Percentiles rank a stretch among this genome's conserved stretches.
Conservation (phyloP, 192 early-diverging fungal genomes). For the Backusella tarrabulga region DNA sequence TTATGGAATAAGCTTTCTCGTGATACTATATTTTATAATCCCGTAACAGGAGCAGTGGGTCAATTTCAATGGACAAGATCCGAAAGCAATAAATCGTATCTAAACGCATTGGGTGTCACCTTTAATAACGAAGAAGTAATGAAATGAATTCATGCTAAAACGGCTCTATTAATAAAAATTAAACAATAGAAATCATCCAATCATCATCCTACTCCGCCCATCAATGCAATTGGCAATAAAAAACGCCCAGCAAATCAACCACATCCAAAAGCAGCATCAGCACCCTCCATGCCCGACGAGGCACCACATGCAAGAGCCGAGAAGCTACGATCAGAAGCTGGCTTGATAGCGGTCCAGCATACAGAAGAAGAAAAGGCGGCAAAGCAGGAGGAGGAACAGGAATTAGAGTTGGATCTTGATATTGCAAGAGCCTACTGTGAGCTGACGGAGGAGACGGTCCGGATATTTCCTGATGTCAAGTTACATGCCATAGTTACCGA, state of each 20-base stretch:
- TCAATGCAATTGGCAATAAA: not conserved
- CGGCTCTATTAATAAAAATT: not conserved
- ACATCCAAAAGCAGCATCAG: not conserved
- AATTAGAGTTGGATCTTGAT: constrained; percentile 39
- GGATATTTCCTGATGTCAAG: constrained; percentile 47
- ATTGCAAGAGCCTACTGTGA: constrained; percentile 43
- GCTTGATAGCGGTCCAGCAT: no score
- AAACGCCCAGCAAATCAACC: not conserved
- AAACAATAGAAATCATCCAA: not conserved
- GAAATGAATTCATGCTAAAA: not conserved
- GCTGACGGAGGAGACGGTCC: constrained; percentile 46
- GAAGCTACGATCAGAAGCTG: not conserved
- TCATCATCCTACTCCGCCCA: not conserved
- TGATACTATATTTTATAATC: constrained; percentile 41
- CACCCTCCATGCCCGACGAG: not conserved
- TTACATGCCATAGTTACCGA: constrained; percentile 48
- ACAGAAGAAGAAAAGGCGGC: not conserved
- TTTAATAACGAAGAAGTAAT: constrained; percentile 34
- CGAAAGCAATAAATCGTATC: constrained; percentile 31
- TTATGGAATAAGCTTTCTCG: constrained; percentile 38
- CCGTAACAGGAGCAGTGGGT: constrained; percentile 38
- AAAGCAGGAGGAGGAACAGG: constrained; percentile 19
- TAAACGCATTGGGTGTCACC: constrained; percentile 33
- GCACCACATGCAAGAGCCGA: not conserved
- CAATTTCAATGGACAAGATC: constrained; percentile 43